Evolutionary conservation across 192 early-diverging fungal genomes (phyloP).

Genomic region (Podila epigama): DNA sequence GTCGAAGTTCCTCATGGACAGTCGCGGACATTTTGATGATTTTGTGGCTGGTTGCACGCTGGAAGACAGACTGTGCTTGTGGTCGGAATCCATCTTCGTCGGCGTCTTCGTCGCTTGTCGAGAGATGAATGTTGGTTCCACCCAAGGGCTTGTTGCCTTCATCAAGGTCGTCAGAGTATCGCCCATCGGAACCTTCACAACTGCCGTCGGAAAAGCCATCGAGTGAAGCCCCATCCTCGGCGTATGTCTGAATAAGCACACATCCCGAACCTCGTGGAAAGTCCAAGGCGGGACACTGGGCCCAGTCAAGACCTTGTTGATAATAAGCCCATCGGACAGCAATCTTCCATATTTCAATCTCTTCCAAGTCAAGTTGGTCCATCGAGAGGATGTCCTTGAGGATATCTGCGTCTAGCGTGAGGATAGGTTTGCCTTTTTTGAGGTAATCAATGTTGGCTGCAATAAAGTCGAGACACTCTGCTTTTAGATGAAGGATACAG

Average conservation of each 20-base stretch:
- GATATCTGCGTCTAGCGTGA: conserved; percentile 20
- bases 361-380: conserved; percentile 47
- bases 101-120: neutral
- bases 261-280: conserved; percentile 35
- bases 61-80: conserved; percentile 30
- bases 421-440: conserved; percentile 28
- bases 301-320: conserved; percentile 39
- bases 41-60: conserved; percentile 4
- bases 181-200: neutral
- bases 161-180: neutral
- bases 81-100: conserved; percentile 29
- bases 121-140: neutral
- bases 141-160: neutral
- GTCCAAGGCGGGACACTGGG: conserved; percentile 21
- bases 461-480: conserved; percentile 43
- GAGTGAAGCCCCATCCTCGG: neutral
- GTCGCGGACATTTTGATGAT: conserved; percentile 5
- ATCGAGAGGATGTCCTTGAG: conserved; percentile 41
- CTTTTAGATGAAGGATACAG: conserved; percentile 10
- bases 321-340: conserved; percentile 36
- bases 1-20: conserved; percentile 26
- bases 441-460: conserved; percentile 35
- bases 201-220: neutral
- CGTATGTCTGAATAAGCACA: conserved; percentile 18
- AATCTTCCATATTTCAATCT: conserved; percentile 50